Evolutionary conservation across 2,329 filamentous ascomycete genomes (phyloP).

Genomic region (Coniochaeta sp.): DNA sequence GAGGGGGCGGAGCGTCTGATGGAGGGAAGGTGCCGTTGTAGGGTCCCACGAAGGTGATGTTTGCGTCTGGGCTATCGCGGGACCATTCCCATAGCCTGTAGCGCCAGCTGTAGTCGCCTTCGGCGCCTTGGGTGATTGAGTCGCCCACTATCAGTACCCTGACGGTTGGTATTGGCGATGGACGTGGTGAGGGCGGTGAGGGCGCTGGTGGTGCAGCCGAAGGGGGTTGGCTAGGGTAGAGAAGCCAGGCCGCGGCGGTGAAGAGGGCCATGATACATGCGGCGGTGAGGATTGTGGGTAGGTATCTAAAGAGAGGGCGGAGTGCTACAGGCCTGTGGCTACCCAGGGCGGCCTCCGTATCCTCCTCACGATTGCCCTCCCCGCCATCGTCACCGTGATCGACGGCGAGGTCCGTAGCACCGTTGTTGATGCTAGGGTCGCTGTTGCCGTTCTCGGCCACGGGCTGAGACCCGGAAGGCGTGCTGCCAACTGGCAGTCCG

Average conservation of each 20-base stretch:
- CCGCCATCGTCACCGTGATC: background rate
- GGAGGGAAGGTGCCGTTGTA: conserved; percentile 24
- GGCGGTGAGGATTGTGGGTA: background rate
- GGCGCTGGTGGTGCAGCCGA: background rate
- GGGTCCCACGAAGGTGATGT: conserved; percentile 24
- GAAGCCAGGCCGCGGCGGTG: background rate
- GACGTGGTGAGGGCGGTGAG: background rate
- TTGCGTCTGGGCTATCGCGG: conserved; percentile 18
- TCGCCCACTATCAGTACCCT: conserved; percentile 28
- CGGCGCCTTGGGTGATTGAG: conserved; percentile 28
- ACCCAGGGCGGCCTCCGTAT: background rate
- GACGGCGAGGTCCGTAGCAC: background rate
- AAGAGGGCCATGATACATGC: background rate
- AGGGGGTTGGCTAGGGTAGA: background rate
- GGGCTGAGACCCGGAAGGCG: background rate
- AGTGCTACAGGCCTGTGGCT: background rate
- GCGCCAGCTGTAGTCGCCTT: conserved; percentile 34
- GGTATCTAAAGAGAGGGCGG: background rate
- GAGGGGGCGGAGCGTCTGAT: conserved; percentile 6
- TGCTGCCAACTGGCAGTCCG: background rate
- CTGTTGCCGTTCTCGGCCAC: background rate
- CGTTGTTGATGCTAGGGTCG: background rate
- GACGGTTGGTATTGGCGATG: background rate
- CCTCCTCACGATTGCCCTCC: background rate
- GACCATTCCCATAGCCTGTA: conserved; percentile 33